A percentile compares a stretch with the other conserved stretches of the same genome.
phyloP scores from a whole-genome alignment of 2,329 filamentous ascomycete genomes.

The Pseudogymnoascus sp. region DNA sequence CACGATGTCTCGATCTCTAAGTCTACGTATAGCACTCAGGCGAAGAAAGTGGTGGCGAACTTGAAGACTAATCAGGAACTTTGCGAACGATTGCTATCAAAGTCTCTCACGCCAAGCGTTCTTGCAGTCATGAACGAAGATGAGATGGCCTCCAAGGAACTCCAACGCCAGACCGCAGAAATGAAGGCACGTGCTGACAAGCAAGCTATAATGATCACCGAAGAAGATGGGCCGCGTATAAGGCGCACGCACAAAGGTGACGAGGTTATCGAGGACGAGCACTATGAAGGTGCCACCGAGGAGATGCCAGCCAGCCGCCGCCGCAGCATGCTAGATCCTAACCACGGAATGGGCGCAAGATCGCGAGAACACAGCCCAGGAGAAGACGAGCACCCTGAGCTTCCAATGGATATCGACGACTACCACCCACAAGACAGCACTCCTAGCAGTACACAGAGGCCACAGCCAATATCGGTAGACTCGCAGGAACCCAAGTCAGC shows the following conservation, averaged over 20 bases:
- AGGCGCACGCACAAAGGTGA: constrained; percentile 92
- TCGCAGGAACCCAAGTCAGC: constrained; percentile 12
- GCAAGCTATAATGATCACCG: constrained; percentile 72
- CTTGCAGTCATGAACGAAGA: constrained; percentile 83
- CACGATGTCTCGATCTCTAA: constrained; percentile 45
- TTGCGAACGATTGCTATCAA: constrained; percentile 64
- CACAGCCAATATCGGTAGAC: constrained; percentile 17
- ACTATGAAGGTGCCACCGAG: constrained; percentile 32
- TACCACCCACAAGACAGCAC: constrained; percentile 23
- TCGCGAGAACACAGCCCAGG: constrained; percentile 30
- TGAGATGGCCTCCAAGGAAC: constrained; percentile 85
- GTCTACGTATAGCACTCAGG: constrained; percentile 50
- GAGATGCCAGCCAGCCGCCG: constrained; percentile 26
- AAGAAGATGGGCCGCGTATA: constrained; percentile 67
- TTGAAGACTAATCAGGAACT: constrained; percentile 81
- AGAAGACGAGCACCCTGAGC: constrained; percentile 17
- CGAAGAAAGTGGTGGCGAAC: constrained; percentile 74
- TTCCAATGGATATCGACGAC: constrained; percentile 25
- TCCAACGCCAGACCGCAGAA: constrained; percentile 67
- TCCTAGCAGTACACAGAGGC: constrained; percentile 13
- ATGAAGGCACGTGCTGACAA: constrained; percentile 73
- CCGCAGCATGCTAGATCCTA: constrained; percentile 32
- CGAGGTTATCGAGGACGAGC: constrained; percentile 74
- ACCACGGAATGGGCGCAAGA: constrained; percentile 25
- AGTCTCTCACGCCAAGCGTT: constrained; percentile 61